These are phyloP conservation scores for Xenoacremonium recifei DNA, from an alignment of 2,329 filamentous ascomycete genomes.

Conservation along the genomic window DNA sequence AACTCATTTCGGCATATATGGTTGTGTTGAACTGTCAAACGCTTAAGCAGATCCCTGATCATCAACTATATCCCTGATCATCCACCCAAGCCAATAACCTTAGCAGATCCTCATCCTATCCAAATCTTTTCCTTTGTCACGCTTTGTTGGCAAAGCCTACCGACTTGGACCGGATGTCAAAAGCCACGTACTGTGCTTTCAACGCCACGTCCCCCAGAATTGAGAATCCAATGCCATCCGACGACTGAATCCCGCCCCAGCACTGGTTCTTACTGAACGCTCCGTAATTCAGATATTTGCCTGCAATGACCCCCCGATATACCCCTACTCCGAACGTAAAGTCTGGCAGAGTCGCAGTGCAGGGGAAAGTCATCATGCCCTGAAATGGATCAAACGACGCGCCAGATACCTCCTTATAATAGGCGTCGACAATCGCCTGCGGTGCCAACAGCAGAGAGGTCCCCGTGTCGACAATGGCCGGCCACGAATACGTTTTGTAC, in stretches of 20 bases:
- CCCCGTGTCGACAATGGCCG: conserved; percentile 67
- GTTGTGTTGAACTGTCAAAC: too few species aligned
- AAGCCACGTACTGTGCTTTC: conserved; percentile 45
- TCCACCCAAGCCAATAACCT: too few species aligned
- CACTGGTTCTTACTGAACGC: conserved; percentile 24
- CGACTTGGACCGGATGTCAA: conserved; percentile 29
- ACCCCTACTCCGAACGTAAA: conserved; percentile 34
- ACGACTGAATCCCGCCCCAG: conserved; percentile 38
- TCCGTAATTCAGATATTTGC: conserved; percentile 38
- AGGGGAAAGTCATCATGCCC: conserved; percentile 60
- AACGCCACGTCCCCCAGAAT: conserved; percentile 42
- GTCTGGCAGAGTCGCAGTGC: conserved; percentile 47
- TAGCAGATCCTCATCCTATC: too few species aligned
- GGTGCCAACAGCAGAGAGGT: conserved; percentile 65
- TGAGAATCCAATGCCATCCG: conserved; percentile 35
- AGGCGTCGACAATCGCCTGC: conserved; percentile 49
- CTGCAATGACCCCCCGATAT: conserved; percentile 35
- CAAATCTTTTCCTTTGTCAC: too few species aligned
- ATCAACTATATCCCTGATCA: too few species aligned
- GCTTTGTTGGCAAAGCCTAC: conserved; percentile 44
- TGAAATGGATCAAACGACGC: conserved; percentile 41
- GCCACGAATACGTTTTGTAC: conserved; percentile 32
- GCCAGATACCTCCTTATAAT: conserved; percentile 58
- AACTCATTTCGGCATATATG: too few species aligned
- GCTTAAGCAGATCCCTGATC: too few species aligned